These are phyloP conservation scores for Phytophthora brassicae DNA, from an alignment of 352 stramenopile genomes.

Conservation along the genomic window DNA sequence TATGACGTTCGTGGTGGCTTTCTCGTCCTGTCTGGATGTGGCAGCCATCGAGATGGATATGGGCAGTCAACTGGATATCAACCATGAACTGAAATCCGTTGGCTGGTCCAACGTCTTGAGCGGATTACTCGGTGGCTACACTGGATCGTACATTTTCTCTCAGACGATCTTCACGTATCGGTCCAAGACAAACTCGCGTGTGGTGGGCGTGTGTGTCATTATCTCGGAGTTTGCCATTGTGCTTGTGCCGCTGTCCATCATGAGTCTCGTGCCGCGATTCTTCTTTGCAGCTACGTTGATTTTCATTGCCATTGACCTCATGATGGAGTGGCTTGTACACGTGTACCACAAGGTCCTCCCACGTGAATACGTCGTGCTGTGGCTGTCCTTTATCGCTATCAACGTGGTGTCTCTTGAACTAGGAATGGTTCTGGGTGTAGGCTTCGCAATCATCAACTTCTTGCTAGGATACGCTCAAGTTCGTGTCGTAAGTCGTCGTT, in stretches of 20 bases:
- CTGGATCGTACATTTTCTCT: conserved; percentile 98
- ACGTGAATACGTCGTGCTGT: conserved; percentile 92
- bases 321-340: conserved; percentile 96
- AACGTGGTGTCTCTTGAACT: conserved; percentile 95
- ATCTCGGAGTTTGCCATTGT: conserved; percentile 87
- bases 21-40: conserved; percentile 97
- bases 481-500: conserved; percentile 65
- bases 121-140: conserved; percentile 96
- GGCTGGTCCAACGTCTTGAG: conserved; percentile 96
- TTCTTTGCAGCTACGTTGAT: conserved; percentile 98
- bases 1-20: conserved; percentile 98
- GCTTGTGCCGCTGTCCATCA: conserved; percentile 92
- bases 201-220: conserved; percentile 92
- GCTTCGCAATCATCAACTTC: conserved; percentile 88
- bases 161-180: conserved; percentile 98
- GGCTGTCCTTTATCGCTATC: conserved; percentile 94
- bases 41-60: conserved; percentile 98
- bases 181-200: conserved; percentile 88
- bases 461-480: conserved; percentile 78
- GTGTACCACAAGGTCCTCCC: conserved; percentile 81
- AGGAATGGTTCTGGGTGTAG: conserved; percentile 93
- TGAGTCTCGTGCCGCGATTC: conserved; percentile 95
- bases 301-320: conserved; percentile 97
- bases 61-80: conserved; percentile 93
- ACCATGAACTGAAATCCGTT: conserved; percentile 93